These are phyloP conservation scores for Amaranthus cruentus DNA, from an alignment of 148 eudicot species.

Conservation along the genomic window DNA sequence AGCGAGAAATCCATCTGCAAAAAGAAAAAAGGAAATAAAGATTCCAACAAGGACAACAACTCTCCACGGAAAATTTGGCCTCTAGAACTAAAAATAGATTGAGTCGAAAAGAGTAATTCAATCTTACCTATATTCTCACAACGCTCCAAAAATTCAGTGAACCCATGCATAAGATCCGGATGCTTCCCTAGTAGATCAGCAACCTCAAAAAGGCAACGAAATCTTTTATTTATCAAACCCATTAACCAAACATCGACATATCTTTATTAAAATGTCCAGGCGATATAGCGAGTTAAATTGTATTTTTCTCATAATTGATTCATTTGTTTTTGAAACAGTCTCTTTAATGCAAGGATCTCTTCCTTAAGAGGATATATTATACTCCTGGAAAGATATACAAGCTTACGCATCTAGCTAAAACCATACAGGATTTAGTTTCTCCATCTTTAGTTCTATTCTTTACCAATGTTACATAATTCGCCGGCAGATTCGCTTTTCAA, in stretches of 20 bases:
- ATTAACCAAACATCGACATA: background rate
- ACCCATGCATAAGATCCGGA: slow-evolving; percentile 98
- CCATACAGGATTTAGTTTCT: background rate
- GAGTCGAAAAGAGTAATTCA: background rate
- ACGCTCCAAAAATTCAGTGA: slow-evolving; percentile 77
- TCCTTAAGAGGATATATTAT: background rate
- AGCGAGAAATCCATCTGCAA: slow-evolving; percentile 92
- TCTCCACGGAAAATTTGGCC: background rate
- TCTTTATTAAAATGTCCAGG: background rate
- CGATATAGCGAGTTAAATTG: background rate
- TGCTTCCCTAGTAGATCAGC: slow-evolving; percentile 80
- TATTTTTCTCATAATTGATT: background rate
- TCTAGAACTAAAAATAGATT: background rate
- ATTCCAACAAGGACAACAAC: background rate
- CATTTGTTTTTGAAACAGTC: background rate
- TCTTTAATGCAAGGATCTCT: background rate
- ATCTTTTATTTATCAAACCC: slow-evolving; percentile 1
- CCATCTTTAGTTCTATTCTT: background rate
- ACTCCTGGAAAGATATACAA: too few relatives aligned
- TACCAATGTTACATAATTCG: too few relatives aligned
- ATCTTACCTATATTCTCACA: slow-evolving; percentile 76
- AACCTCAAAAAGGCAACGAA: slow-evolving; percentile 44
- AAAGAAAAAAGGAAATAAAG: background rate
- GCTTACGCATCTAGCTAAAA: background rate
- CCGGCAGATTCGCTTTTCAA: too few relatives aligned